Conservation (phyloP, 306 rosid species). For the Cucumis hystrix region DNA sequence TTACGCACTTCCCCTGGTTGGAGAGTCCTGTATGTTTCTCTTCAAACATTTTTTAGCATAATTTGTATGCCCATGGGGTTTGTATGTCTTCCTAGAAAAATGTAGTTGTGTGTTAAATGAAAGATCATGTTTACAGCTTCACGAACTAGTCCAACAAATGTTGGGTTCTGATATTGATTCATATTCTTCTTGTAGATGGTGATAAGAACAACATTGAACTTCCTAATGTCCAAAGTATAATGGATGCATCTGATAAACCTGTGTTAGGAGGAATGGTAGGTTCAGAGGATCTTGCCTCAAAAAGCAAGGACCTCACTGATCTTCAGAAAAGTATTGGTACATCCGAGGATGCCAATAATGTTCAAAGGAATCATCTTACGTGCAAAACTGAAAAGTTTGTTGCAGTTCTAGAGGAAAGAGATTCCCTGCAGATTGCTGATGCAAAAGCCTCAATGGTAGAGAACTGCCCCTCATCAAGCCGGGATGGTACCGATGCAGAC, state of each 20-base stretch:
- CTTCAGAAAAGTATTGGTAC: slow-evolving; percentile 6
- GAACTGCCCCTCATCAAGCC: slow-evolving; percentile 12
- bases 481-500: slow-evolving; percentile 16
- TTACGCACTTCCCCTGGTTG: slow-evolving; percentile 8
- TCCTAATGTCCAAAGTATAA: slow-evolving; percentile 18
- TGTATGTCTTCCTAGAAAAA: background rate
- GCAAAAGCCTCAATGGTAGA: slow-evolving; percentile 18
- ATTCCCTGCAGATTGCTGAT: slow-evolving; percentile 16
- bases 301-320: slow-evolving; percentile 13
- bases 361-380: slow-evolving; percentile 12
- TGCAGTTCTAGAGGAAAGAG: slow-evolving; percentile 26
- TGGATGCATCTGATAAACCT: slow-evolving; percentile 19
- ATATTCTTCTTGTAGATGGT: slow-evolving; percentile 18
- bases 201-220: slow-evolving; percentile 8
- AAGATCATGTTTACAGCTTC: background rate
- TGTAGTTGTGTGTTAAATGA: background rate
- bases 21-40: slow-evolving; percentile 16
- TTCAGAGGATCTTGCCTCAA: slow-evolving; percentile 12
- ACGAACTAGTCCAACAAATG: background rate
- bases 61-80: background rate
- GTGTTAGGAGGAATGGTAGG: slow-evolving; percentile 13
- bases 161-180: slow-evolving; percentile 8
- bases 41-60: background rate
- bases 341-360: slow-evolving; percentile 11
- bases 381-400: slow-evolving; percentile 12